These are phyloP conservation scores for Fusarium heterosporum DNA, from an alignment of 2,329 filamentous ascomycete genomes.

Conservation along the genomic window DNA sequence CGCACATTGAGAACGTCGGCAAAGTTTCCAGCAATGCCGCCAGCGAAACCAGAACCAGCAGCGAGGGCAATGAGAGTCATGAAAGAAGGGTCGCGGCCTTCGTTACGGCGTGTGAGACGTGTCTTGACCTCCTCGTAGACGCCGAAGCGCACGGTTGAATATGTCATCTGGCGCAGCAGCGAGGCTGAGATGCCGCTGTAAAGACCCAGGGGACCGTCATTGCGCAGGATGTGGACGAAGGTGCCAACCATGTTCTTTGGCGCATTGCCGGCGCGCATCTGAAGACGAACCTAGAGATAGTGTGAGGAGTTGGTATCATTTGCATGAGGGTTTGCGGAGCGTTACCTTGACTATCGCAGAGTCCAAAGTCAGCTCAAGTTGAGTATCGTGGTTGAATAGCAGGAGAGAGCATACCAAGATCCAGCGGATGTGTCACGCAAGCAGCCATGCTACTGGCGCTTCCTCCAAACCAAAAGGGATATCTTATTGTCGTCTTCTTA, in stretches of 20 bases:
- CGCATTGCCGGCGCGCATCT: conserved; percentile 81
- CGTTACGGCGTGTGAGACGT: conserved; percentile 62
- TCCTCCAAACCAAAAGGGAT: conserved; percentile 97
- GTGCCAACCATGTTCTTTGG: conserved; percentile 87
- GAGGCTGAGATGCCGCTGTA: conserved; percentile 95
- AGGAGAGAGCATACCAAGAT: conserved; percentile 75
- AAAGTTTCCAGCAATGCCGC: conserved; percentile 91
- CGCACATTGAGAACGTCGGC: conserved; percentile 97
- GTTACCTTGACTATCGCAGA: conserved; percentile 62
- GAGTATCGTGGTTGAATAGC: conserved; percentile 25
- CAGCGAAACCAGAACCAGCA: conserved; percentile 84
- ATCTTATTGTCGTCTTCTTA: conserved; percentile 61
- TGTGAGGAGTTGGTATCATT: conserved; percentile 11
- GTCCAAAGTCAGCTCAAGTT: conserved; percentile 34
- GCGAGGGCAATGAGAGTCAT: conserved; percentile 85
- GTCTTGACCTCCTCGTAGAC: conserved; percentile 95
- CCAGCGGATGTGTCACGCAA: conserved; percentile 90
- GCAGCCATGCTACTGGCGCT: conserved; percentile 94
- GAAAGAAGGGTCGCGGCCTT: conserved; percentile 70
- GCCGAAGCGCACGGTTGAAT: conserved; percentile 95
- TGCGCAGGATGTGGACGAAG: conserved; percentile 81
- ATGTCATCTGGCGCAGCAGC: conserved; percentile 92
- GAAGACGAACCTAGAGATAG: conserved; percentile 77
- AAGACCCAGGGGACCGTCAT: conserved; percentile 81
- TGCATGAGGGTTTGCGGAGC: neutral